A percentile compares a stretch with the other conserved stretches of the same genome.
These are phyloP conservation scores for Pyrus communis DNA, from an alignment of 306 rosid species.

Conservation along the genomic window DNA sequence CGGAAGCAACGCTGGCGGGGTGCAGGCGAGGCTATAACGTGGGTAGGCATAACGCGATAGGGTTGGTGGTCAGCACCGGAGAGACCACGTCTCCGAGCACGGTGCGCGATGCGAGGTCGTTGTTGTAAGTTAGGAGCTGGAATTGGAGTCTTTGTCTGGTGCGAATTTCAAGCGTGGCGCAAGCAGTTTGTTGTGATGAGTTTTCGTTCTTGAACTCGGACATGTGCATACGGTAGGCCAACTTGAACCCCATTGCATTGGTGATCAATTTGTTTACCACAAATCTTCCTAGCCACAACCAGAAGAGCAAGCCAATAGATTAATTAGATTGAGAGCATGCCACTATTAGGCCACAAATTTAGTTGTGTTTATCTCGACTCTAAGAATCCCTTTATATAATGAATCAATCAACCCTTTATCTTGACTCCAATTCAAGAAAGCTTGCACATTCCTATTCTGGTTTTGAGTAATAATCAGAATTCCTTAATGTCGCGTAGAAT, in stretches of 20 bases:
- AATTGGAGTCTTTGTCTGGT: not conserved
- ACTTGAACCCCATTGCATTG: not conserved
- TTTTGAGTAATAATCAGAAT: too few species aligned
- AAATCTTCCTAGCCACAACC: too few species aligned
- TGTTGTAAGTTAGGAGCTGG: not conserved
- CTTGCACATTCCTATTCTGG: too few species aligned
- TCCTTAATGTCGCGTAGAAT: too few species aligned
- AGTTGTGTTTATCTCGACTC: too few species aligned
- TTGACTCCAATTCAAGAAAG: too few species aligned
- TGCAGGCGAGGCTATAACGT: not conserved
- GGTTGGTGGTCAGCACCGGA: not conserved
- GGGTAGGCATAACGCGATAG: not conserved
- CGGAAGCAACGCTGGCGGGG: not conserved
- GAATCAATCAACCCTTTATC: too few species aligned
- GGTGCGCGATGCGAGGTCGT: not conserved
- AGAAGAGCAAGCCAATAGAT: too few species aligned
- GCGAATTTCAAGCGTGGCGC: not conserved
- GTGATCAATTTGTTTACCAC: too few species aligned
- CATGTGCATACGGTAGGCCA: not conserved
- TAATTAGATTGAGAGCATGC: too few species aligned
- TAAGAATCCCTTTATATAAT: too few species aligned
- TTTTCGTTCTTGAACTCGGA: not conserved
- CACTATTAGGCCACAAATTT: too few species aligned
- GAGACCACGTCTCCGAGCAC: not conserved
- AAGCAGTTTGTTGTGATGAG: not conserved